Percentiles rank a stretch among this genome's conserved stretches.
These are phyloP conservation scores for Globisporangium nunn DNA, from an alignment of 352 stramenopile species.

Conservation along the genomic window DNA sequence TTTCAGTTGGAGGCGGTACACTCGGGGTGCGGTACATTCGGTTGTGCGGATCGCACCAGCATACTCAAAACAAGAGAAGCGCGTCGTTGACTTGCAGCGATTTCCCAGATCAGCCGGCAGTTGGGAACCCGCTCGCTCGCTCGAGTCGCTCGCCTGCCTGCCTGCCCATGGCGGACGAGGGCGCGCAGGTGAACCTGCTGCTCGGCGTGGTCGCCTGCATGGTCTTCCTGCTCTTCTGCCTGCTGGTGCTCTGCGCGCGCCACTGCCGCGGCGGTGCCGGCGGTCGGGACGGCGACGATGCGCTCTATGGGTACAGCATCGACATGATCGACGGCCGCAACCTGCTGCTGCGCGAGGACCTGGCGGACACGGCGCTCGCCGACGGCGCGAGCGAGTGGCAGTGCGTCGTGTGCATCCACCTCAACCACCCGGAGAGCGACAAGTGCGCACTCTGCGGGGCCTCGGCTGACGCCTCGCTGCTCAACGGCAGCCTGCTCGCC, in stretches of 20 bases:
- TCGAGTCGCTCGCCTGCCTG: too few species aligned
- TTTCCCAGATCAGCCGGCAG: too few species aligned
- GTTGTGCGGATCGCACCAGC: too few species aligned
- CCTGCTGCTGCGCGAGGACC: constrained; percentile 51
- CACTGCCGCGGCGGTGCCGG: constrained; percentile 26
- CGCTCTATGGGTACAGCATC: constrained; percentile 31
- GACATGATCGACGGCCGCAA: constrained; percentile 44
- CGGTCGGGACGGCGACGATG: constrained; percentile 12
- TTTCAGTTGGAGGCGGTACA: too few species aligned
- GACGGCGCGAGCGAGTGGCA: constrained; percentile 60
- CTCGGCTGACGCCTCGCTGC: constrained; percentile 42
- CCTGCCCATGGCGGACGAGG: constrained; percentile 3
- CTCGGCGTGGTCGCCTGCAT: constrained; percentile 14
- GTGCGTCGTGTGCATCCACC: constrained; percentile 64
- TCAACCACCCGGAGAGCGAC: constrained; percentile 65
- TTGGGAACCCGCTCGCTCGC: too few species aligned
- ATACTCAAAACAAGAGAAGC: too few species aligned
- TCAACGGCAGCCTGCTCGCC: constrained; percentile 29
- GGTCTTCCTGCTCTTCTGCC: constrained; percentile 44
- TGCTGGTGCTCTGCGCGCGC: constrained; percentile 32
- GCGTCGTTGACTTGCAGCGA: too few species aligned
- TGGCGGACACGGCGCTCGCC: constrained; percentile 60
- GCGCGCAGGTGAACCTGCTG: constrained; percentile 12
- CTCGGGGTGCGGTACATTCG: too few species aligned
- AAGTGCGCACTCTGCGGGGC: constrained; percentile 58